Conservation (phyloP, 2,329 filamentous ascomycete genomes). For the Dactylellina leptospora region DNA sequence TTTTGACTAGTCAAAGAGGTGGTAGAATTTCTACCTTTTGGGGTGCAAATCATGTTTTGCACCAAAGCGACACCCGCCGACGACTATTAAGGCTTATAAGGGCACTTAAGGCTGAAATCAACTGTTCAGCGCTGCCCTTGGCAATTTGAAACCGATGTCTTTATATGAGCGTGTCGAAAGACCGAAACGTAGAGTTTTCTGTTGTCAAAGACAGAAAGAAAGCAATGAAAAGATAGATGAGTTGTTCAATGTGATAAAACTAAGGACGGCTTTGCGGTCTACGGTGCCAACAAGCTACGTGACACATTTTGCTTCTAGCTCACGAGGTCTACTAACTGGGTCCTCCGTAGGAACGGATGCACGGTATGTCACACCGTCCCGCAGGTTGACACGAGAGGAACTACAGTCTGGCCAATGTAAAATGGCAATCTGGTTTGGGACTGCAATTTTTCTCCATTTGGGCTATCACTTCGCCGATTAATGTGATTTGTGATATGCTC, state of each 20-base stretch:
- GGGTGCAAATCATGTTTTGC: not conserved
- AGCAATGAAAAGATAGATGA: constrained; percentile 1
- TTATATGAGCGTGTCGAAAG: not conserved
- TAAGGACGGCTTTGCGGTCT: not conserved
- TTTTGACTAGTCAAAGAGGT: not conserved
- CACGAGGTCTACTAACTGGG: too few species aligned
- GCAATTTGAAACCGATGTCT: not conserved
- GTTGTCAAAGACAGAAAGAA: not conserved
- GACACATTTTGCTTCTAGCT: not conserved
- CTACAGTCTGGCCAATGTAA: constrained; percentile 4
- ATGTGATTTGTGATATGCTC: constrained; percentile 19
- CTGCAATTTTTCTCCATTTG: not conserved
- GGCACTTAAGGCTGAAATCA: not conserved
- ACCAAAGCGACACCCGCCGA: too few species aligned
- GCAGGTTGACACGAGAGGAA: not conserved
- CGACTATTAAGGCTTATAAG: not conserved
- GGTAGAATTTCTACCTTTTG: not conserved
- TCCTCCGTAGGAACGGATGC: not conserved
- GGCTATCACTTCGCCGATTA: constrained; percentile 5
- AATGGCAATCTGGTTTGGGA: not conserved
- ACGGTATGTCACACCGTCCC: constrained; percentile 24
- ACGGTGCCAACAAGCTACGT: constrained; percentile 1
- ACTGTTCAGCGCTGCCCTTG: not conserved
- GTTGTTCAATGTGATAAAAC: constrained; percentile 19
- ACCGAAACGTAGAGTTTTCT: not conserved